A percentile compares a stretch with the other conserved stretches of the same genome.
phyloP scores from a whole-genome alignment of 129 eudicot species.

The Escallonia herrerae region DNA sequence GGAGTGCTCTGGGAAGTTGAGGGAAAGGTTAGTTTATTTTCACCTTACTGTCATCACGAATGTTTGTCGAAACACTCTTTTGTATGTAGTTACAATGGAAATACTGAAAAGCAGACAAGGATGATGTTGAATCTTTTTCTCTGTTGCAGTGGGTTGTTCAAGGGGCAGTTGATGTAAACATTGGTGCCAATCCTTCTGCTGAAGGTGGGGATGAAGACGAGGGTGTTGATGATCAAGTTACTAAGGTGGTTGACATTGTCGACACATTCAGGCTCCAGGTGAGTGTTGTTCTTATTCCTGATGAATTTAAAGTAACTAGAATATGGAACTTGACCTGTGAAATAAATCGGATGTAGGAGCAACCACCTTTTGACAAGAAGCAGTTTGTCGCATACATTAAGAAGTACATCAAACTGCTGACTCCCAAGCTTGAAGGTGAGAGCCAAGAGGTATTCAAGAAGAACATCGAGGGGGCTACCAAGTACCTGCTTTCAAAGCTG shows the following conservation, averaged over 20 bases:
- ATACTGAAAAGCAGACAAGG: no score
- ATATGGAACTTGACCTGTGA: not conserved
- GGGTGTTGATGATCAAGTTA: slow-evolving; percentile 68
- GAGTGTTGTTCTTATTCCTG: not conserved
- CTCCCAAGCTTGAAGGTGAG: slow-evolving; percentile 57
- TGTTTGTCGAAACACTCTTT: not conserved
- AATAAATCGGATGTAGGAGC: slow-evolving; percentile 40
- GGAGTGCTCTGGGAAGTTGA: slow-evolving; percentile 75
- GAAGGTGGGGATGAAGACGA: slow-evolving; percentile 74
- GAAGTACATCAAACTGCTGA: slow-evolving; percentile 58
- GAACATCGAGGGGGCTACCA: slow-evolving; percentile 59
- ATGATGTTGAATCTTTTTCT: not conserved
- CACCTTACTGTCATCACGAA: no score
- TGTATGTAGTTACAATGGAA: not conserved
- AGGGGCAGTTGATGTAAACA: slow-evolving; percentile 64
- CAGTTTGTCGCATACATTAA: slow-evolving; percentile 62
- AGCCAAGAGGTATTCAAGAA: slow-evolving; percentile 56
- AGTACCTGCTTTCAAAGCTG: slow-evolving; percentile 53
- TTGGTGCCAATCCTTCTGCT: slow-evolving; percentile 74
- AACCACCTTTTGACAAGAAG: slow-evolving; percentile 80
- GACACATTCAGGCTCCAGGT: slow-evolving; percentile 95
- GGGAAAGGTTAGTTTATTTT: slow-evolving; percentile 36
- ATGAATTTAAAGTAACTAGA: not conserved
- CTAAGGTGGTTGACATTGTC: slow-evolving; percentile 74
- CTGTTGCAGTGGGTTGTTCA: slow-evolving; percentile 63